Evolutionary conservation across 1,139 yeast species (phyloP).

Genomic region (Geotrichum aggregatum): DNA sequence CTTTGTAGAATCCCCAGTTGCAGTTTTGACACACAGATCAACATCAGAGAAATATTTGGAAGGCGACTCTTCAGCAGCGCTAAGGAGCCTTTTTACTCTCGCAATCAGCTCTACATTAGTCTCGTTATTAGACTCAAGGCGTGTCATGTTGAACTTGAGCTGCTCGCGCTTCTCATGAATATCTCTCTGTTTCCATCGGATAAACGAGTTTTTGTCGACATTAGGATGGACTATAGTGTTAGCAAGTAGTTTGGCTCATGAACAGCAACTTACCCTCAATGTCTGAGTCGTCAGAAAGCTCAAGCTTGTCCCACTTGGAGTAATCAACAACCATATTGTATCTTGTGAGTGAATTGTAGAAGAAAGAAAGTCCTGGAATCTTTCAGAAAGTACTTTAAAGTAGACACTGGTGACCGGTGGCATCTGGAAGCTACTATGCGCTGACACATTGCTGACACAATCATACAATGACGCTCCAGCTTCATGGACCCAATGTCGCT

Average conservation of each 20-base stretch:
- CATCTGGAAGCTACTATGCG: too few species aligned
- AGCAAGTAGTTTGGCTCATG: not conserved
- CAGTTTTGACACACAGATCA: constrained; percentile 21
- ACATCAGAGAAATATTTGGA: constrained; percentile 9
- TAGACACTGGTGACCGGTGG: too few species aligned
- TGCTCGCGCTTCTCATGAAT: constrained; percentile 89
- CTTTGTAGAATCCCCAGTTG: constrained; percentile 32
- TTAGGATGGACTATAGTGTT: constrained; percentile 76
- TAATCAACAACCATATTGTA: constrained; percentile 68
- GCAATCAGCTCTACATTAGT: constrained; percentile 74
- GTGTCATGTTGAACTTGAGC: constrained; percentile 69
- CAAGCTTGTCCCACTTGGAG: constrained; percentile 96
- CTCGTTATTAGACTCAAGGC: constrained; percentile 63
- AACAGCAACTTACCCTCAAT: constrained; percentile 50
- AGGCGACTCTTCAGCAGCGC: constrained; percentile 27
- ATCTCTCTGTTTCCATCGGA: constrained; percentile 95
- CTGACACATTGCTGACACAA: too few species aligned
- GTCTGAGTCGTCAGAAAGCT: constrained; percentile 92
- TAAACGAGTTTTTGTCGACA: constrained; percentile 88
- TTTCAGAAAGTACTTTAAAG: too few species aligned
- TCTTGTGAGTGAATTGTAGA: too few species aligned
- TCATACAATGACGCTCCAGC: too few species aligned
- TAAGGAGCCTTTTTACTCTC: constrained; percentile 63
- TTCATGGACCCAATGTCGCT: too few species aligned
- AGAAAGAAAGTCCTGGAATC: too few species aligned